Evolutionary conservation across 2,329 filamentous ascomycete genomes (phyloP).

Genomic region (Lojkania enalia): DNA sequence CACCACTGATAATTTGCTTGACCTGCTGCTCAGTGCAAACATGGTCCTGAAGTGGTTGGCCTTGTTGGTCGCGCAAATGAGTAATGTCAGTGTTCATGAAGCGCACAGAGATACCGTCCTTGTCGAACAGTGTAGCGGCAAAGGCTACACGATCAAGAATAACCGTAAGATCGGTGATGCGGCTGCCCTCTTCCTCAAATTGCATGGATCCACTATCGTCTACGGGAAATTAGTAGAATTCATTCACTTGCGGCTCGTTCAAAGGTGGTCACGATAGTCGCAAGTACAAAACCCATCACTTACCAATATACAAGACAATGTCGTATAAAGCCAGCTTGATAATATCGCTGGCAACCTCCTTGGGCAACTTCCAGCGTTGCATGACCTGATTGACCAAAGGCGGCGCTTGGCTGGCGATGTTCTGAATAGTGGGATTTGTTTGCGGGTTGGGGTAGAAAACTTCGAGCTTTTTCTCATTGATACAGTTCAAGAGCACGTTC

Average conservation of each 20-base stretch:
- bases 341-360: slow-evolving; percentile 65
- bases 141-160: slow-evolving; percentile 66
- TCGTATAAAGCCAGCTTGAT: slow-evolving; percentile 66
- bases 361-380: slow-evolving; percentile 59
- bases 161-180: slow-evolving; percentile 67
- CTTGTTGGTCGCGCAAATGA: slow-evolving; percentile 27
- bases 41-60: slow-evolving; percentile 53
- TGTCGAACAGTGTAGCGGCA: slow-evolving; percentile 69
- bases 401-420: slow-evolving; percentile 55
- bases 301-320: slow-evolving; percentile 62
- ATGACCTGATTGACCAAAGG: slow-evolving; percentile 59
- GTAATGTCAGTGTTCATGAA: slow-evolving; percentile 67
- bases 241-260: no score
- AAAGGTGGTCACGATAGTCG: not conserved
- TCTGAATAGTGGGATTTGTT: slow-evolving; percentile 54
- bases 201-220: slow-evolving; percentile 72
- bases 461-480: slow-evolving; percentile 64
- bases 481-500: slow-evolving; percentile 57
- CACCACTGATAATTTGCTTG: slow-evolving; percentile 58
- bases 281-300: slow-evolving; percentile 10
- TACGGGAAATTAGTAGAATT: slow-evolving; percentile 21
- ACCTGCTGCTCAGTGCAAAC: slow-evolving; percentile 63
- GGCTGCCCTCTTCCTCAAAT: slow-evolving; percentile 68
- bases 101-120: slow-evolving; percentile 67
- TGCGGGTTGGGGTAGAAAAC: slow-evolving; percentile 63